phyloP scores from a whole-genome alignment of 306 rosid species.

The Fragaria iinumae region DNA sequence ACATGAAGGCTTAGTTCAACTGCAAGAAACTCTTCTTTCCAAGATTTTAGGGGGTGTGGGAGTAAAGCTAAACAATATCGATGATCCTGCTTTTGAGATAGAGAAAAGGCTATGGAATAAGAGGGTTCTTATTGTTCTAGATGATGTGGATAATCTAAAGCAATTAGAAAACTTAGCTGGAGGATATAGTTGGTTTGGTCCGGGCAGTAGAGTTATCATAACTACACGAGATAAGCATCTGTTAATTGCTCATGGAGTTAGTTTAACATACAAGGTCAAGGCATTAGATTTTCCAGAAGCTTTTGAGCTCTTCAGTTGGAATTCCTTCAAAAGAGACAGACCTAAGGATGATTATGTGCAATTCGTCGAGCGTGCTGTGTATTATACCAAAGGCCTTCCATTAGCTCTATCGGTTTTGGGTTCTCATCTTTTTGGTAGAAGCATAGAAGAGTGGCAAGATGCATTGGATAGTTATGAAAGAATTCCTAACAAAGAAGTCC shows the following conservation, averaged over 20 bases:
- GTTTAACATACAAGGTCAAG: background rate
- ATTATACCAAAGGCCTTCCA: background rate
- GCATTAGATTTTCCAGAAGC: background rate
- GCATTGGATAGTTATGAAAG: slow-evolving; percentile 2
- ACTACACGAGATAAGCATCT: background rate
- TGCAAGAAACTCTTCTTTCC: slow-evolving; percentile 1
- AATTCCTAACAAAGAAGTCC: slow-evolving; percentile 5
- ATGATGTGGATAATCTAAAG: background rate
- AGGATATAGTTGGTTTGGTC: background rate
- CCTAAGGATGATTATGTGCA: background rate
- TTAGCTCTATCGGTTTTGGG: slow-evolving; percentile 6
- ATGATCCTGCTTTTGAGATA: background rate
- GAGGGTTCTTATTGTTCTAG: background rate
- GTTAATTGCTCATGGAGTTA: background rate
- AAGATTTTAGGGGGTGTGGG: background rate
- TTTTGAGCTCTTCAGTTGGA: slow-evolving; percentile 6
- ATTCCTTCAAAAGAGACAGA: background rate
- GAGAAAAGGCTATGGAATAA: slow-evolving; percentile 2
- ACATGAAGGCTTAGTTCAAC: background rate
- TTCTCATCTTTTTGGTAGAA: slow-evolving; percentile 5
- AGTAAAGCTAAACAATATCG: background rate
- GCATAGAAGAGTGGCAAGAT: slow-evolving; percentile 10
- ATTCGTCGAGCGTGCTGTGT: slow-evolving; percentile 4
- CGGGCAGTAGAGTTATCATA: background rate
- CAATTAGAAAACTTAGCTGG: slow-evolving; percentile 5